Conservation (phyloP, 2,329 filamentous ascomycete genomes). For the Diaporthe sp. region DNA sequence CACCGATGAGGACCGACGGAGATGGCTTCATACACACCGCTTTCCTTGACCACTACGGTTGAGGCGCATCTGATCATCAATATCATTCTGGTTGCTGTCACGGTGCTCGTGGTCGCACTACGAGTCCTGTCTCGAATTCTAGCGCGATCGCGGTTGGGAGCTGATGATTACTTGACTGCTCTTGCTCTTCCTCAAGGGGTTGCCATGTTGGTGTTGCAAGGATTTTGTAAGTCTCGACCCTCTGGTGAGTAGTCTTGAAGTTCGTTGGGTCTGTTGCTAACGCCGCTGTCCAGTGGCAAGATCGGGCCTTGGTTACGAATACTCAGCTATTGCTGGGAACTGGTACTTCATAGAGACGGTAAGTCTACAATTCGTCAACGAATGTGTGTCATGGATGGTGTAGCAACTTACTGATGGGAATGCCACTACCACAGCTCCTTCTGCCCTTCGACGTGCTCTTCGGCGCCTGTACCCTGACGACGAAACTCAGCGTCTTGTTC, state of each 20-base stretch:
- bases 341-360: constrained; percentile 18
- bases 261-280: constrained; percentile 9
- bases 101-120: constrained; percentile 45
- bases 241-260: not conserved
- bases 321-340: constrained; percentile 45
- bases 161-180: constrained; percentile 52
- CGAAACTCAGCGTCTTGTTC: constrained; percentile 57
- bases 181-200: constrained; percentile 46
- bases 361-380: not conserved
- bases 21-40: constrained; percentile 41
- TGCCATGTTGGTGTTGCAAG: constrained; percentile 49
- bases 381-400: too few relatives aligned
- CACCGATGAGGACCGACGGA: constrained; percentile 13
- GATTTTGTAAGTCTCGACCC: constrained; percentile 47
- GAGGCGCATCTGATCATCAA: constrained; percentile 47
- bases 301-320: constrained; percentile 47
- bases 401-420: not conserved
- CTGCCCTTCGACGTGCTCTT: constrained; percentile 56
- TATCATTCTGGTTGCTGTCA: constrained; percentile 43
- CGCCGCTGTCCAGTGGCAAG: constrained; percentile 38
- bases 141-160: constrained; percentile 48
- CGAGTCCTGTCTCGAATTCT: constrained; percentile 47
- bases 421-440: constrained; percentile 48
- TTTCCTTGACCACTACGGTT: constrained; percentile 44
- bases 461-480: constrained; percentile 51